phyloP scores from a whole-genome alignment of 2,329 filamentous ascomycete genomes.

The Ophiostoma himal-ulmi region DNA sequence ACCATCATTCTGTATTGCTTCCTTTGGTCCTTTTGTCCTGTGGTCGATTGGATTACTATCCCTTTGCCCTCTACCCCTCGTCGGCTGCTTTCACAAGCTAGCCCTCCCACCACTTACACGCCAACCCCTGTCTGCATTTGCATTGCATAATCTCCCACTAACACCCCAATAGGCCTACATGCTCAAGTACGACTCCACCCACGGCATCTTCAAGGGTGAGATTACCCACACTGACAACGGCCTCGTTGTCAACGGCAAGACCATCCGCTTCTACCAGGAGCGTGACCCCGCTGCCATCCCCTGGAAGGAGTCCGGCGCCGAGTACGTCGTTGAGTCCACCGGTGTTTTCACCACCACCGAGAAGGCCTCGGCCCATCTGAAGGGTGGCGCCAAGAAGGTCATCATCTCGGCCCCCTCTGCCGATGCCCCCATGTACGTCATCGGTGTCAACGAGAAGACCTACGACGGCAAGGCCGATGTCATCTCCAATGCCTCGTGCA shows the following conservation, averaged over 20 bases:
- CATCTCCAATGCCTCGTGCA: slow-evolving; percentile 99
- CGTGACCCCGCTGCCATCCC: slow-evolving; percentile 83
- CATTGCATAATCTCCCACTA: slow-evolving; percentile 7
- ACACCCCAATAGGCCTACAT: slow-evolving; percentile 72
- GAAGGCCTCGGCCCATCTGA: slow-evolving; percentile 90
- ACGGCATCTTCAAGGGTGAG: slow-evolving; percentile 93
- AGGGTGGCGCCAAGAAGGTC: slow-evolving; percentile 97
- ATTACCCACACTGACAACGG: slow-evolving; percentile 65
- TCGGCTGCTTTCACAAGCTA: background rate
- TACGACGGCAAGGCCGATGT: slow-evolving; percentile 89
- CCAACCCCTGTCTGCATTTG: background rate
- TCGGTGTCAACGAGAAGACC: slow-evolving; percentile 94
- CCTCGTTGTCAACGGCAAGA: slow-evolving; percentile 90
- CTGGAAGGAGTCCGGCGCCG: slow-evolving; percentile 79
- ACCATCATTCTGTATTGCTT: background rate
- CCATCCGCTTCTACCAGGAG: slow-evolving; percentile 90
- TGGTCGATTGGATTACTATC: background rate
- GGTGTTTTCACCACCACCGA: slow-evolving; percentile 99
- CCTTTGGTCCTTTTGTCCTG: background rate
- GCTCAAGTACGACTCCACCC: slow-evolving; percentile 98
- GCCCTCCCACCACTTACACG: slow-evolving; percentile 8
- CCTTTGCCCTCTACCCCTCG: background rate
- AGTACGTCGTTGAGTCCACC: slow-evolving; percentile 96
- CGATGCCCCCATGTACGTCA: slow-evolving; percentile 99
- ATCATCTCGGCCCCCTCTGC: slow-evolving; percentile 86